Percentiles rank a stretch among this genome's conserved stretches.
Evolutionary conservation across 192 early-diverging fungal genomes (phyloP).

Genomic region (Coemansia sp.): DNA sequence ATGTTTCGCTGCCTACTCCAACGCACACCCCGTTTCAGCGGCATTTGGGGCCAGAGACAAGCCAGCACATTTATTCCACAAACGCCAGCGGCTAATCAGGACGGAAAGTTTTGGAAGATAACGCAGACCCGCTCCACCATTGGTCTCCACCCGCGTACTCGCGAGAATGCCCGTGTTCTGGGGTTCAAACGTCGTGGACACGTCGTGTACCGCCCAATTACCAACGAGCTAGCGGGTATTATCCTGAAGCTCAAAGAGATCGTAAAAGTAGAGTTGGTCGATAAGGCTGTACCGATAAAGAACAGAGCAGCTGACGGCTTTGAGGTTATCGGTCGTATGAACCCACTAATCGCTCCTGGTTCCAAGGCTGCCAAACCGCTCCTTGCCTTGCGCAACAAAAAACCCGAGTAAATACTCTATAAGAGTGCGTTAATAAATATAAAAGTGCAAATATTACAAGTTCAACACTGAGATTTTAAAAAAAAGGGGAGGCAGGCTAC

Average conservation of each 20-base stretch:
- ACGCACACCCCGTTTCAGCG: neutral
- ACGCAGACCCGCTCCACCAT: constrained; percentile 60
- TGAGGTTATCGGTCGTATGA: constrained; percentile 50
- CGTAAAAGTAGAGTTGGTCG: constrained; percentile 57
- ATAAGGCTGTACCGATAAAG: constrained; percentile 29
- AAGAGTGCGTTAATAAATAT: constrained; percentile 10
- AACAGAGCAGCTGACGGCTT: constrained; percentile 32
- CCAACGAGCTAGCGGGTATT: constrained; percentile 58
- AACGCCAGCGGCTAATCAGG: constrained; percentile 15
- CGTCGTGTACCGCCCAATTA: constrained; percentile 58
- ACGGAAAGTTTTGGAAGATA: constrained; percentile 59
- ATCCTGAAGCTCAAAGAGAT: constrained; percentile 67
- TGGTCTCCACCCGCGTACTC: constrained; percentile 58
- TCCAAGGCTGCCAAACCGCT: constrained; percentile 52
- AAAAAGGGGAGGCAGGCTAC: neutral
- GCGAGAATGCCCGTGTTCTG: constrained; percentile 54
- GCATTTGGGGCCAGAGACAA: constrained; percentile 5
- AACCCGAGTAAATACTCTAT: neutral
- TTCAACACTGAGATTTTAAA: neutral
- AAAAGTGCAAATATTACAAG: constrained; percentile 11
- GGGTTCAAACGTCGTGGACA: constrained; percentile 60
- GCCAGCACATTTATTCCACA: neutral
- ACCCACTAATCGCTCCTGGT: constrained; percentile 44
- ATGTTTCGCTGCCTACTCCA: constrained; percentile 24
- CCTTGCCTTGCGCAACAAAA: constrained; percentile 30